phyloP scores from a whole-genome alignment of 208 protist genomes.

The Wallacemonas sp. region DNA sequence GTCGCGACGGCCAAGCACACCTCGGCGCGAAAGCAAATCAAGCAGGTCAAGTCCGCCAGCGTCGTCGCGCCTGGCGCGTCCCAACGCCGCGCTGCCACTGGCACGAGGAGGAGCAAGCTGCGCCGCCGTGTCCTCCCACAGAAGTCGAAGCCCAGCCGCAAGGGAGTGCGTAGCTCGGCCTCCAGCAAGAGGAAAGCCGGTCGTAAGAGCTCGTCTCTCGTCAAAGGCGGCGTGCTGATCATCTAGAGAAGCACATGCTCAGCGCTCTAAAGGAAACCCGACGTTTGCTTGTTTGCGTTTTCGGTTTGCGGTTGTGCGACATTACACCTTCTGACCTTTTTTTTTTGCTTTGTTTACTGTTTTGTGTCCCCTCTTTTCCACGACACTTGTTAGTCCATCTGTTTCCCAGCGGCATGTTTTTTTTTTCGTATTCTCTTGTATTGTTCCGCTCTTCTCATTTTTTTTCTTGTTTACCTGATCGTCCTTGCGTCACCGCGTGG shows the following conservation, averaged over 20 bases:
- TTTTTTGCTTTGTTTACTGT: too few relatives aligned
- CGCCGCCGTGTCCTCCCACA: too few relatives aligned
- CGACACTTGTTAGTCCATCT: too few relatives aligned
- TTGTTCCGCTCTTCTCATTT: background rate
- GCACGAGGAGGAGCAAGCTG: too few relatives aligned
- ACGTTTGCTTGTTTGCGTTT: background rate
- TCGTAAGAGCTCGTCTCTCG: background rate
- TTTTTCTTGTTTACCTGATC: constrained; percentile 1
- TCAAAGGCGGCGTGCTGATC: background rate
- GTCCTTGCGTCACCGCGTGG: background rate
- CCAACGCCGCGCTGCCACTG: too few relatives aligned
- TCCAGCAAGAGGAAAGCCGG: background rate
- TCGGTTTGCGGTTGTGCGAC: too few relatives aligned
- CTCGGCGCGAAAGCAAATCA: background rate
- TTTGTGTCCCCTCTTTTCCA: too few relatives aligned
- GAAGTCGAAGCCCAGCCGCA: background rate
- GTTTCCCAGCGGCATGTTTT: too few relatives aligned
- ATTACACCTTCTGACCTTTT: too few relatives aligned
- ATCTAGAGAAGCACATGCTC: constrained; percentile 3
- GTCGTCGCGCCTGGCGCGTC: too few relatives aligned
- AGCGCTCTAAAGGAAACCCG: too few relatives aligned
- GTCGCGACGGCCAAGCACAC: background rate
- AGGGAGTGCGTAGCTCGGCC: background rate
- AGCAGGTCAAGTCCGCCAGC: too few relatives aligned
- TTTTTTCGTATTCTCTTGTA: background rate